These are phyloP conservation scores for Epichloe hybrida DNA, from an alignment of 2,329 filamentous ascomycete genomes.

Conservation along the genomic window DNA sequence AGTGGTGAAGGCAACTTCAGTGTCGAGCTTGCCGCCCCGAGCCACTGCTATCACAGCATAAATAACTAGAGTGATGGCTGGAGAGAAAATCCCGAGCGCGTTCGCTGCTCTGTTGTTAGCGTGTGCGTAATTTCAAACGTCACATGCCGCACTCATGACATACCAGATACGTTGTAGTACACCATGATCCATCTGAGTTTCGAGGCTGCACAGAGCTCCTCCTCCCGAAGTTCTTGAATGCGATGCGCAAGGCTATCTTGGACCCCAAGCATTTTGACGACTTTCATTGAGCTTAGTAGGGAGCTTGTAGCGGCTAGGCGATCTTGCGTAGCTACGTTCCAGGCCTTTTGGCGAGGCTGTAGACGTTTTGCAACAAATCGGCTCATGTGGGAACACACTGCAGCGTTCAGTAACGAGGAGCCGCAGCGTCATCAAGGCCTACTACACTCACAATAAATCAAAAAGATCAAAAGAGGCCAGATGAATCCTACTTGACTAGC, in stretches of 20 bases:
- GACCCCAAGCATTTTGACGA: constrained; percentile 24
- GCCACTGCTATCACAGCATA: constrained; percentile 17
- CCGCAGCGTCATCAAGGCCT: constrained; percentile 7
- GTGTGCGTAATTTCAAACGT: too few relatives aligned
- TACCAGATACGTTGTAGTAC: too few relatives aligned
- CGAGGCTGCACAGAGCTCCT: constrained; percentile 17
- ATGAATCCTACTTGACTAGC: constrained; percentile 28
- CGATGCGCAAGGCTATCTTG: not conserved
- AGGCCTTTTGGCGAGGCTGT: constrained; percentile 21
- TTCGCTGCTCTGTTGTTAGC: constrained; percentile 18
- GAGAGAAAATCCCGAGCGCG: constrained; percentile 27
- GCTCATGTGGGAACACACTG: constrained; percentile 29
- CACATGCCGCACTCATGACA: too few relatives aligned
- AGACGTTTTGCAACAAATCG: constrained; percentile 25
- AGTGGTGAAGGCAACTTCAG: constrained; percentile 26
- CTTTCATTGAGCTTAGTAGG: constrained; percentile 23
- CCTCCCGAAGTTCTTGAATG: constrained; percentile 15
- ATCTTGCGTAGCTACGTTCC: constrained; percentile 27
- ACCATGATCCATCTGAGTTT: constrained; percentile 24
- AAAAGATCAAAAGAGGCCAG: constrained; percentile 22
- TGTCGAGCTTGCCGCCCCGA: constrained; percentile 14
- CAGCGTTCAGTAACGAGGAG: not conserved
- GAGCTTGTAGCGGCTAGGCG: constrained; percentile 23
- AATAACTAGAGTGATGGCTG: constrained; percentile 23
- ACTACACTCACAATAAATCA: constrained; percentile 29